A percentile compares a stretch with the other conserved stretches of the same genome.
These are phyloP conservation scores for Halophytophthora polymorphica DNA, from an alignment of 352 stramenopile species.

Conservation along the genomic window DNA sequence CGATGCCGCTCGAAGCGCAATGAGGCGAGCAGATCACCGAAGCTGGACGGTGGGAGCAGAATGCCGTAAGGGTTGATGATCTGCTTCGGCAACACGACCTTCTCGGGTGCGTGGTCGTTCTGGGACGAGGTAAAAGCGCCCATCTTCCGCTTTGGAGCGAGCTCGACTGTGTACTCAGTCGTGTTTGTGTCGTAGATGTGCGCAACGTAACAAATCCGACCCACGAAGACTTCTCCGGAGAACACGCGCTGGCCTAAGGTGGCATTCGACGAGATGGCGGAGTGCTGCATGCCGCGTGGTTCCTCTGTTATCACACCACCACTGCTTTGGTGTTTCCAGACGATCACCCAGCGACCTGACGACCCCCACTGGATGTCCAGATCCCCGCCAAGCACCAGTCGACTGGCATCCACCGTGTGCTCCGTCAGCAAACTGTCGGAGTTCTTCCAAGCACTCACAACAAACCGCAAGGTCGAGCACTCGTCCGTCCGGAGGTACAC, in stretches of 20 bases:
- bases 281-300: background rate
- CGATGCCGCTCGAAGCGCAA: slow-evolving; percentile 14
- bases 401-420: slow-evolving; percentile 10
- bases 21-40: slow-evolving; percentile 37
- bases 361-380: slow-evolving; percentile 19
- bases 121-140: background rate
- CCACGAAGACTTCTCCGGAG: slow-evolving; percentile 33
- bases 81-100: slow-evolving; percentile 32
- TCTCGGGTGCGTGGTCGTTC: background rate
- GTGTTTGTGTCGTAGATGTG: slow-evolving; percentile 30
- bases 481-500: slow-evolving; percentile 38
- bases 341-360: slow-evolving; percentile 15
- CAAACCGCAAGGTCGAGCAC: slow-evolving; percentile 33
- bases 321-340: slow-evolving; percentile 29
- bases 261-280: no score
- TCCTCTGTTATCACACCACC: slow-evolving; percentile 1
- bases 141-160: slow-evolving; percentile 8
- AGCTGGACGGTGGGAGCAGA: slow-evolving; percentile 37
- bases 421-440: slow-evolving; percentile 22
- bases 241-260: slow-evolving; percentile 23
- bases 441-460: slow-evolving; percentile 19
- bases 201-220: slow-evolving; percentile 3
- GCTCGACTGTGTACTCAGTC: slow-evolving; percentile 25
- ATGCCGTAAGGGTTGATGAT: slow-evolving; percentile 50
- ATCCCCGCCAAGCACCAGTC: slow-evolving; percentile 24